Evolutionary conservation across 352 stramenopile species (phyloP).

Genomic region (Pythium utonaiense): DNA sequence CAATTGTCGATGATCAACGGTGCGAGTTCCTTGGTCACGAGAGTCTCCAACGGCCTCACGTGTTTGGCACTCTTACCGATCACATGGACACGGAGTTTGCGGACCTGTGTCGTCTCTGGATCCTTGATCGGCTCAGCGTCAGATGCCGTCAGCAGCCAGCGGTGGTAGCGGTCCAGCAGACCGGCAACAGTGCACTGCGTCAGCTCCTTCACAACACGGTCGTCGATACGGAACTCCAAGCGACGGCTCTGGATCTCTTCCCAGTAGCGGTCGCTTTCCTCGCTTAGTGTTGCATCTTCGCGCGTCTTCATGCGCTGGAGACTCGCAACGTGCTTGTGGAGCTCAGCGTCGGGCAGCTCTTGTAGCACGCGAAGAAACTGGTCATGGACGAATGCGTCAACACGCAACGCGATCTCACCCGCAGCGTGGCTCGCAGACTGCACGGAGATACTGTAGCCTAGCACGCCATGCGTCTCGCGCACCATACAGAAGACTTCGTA

Average conservation of each 20-base stretch:
- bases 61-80: slow-evolving; percentile 59
- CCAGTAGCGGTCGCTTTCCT: slow-evolving; percentile 69
- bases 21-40: slow-evolving; percentile 41
- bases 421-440: slow-evolving; percentile 65
- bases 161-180: slow-evolving; percentile 41
- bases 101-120: slow-evolving; percentile 7
- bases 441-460: slow-evolving; percentile 67
- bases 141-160: slow-evolving; percentile 38
- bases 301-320: slow-evolving; percentile 41
- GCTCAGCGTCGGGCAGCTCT: slow-evolving; percentile 23
- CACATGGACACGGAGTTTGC: slow-evolving; percentile 73
- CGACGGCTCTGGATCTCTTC: slow-evolving; percentile 64
- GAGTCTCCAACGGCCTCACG: slow-evolving; percentile 50
- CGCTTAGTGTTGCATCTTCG: slow-evolving; percentile 45
- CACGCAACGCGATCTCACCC: slow-evolving; percentile 48
- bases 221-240: slow-evolving; percentile 59
- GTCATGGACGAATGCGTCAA: slow-evolving; percentile 59
- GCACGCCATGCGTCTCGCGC: slow-evolving; percentile 68
- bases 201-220: slow-evolving; percentile 39
- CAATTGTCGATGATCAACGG: slow-evolving; percentile 62
- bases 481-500: slow-evolving; percentile 79
- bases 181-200: slow-evolving; percentile 36
- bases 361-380: slow-evolving; percentile 37
- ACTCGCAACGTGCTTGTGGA: slow-evolving; percentile 47
- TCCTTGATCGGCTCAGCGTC: not conserved